A percentile compares a stretch with the other conserved stretches of the same genome.
These are phyloP conservation scores for Neurospora sp. DNA, from an alignment of 495 filamentous ascomycete species.

Conservation along the genomic window DNA sequence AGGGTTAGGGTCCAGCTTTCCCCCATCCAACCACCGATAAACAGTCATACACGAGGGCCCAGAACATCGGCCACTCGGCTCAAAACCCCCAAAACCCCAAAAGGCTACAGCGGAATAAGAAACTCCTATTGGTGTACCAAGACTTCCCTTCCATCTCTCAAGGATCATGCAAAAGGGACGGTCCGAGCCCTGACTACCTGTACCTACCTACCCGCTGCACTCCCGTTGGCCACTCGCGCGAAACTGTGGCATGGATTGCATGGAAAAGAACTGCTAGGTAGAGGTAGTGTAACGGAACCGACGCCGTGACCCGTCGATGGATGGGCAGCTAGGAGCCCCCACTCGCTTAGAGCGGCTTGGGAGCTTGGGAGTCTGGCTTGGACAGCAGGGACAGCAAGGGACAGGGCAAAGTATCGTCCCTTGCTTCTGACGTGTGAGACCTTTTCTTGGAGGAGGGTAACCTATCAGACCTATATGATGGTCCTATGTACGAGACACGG, in stretches of 20 bases:
- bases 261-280: background rate
- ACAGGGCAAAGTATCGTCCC: background rate
- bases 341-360: background rate
- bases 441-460: background rate
- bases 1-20: background rate
- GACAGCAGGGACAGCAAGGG: background rate
- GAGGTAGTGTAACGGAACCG: background rate
- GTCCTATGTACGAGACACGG: background rate
- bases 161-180: background rate
- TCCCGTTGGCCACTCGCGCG: too few relatives aligned
- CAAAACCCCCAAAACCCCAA: background rate
- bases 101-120: background rate
- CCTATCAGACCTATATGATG: background rate
- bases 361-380: background rate
- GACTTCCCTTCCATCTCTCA: background rate
- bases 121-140: background rate
- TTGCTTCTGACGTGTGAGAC: background rate
- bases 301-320: background rate
- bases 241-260: background rate
- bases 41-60: background rate
- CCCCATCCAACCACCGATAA: background rate
- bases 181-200: background rate
- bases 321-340: background rate
- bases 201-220: too few relatives aligned
- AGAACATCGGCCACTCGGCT: background rate